Evolutionary conservation across 768 basidiomycete genomes (phyloP), one percentile per base, ranked within the genome.

Genomic region (Lactarius trivialis): DNA sequence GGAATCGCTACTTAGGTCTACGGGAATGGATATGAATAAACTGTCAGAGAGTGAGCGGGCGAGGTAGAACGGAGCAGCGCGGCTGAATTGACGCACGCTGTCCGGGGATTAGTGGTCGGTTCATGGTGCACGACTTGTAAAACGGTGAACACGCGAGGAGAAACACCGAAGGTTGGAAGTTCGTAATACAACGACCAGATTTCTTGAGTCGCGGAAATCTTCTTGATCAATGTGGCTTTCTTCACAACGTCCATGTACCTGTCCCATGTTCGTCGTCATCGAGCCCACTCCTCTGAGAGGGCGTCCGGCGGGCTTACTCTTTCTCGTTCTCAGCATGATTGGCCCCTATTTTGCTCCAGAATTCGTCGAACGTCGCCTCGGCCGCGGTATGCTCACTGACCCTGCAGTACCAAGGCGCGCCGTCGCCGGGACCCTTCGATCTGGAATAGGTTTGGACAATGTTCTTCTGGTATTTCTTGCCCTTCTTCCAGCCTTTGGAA

Each of bases 101-200:
- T 79, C 61, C 79, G 80, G 36, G 83, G 82, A 36, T 78, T 30
- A 30, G 30, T 73, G 4, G 75, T 70, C 48, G 82, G 78, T 28
- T 76, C 73, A 28, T 86, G 73, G 62, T 83, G 78, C 11, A 76
- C 75, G n/a, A 85, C 79, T 69, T 89, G 88, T 41, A 90, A 72
- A 37, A 85, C 86, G 2, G 88, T 90, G 72, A 91, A 92, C 24
- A 88, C 80, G 15, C 89, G 84, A 11, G 88, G 83, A 3, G 88
- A 85, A 21, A 91, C 73, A 26, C 56, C 60, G 3, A 88, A 84
- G 7, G 86, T 82, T 0, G 82, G 76, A 73, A 91, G 88, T 3
- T 79, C 85, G 73, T 92, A 92, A 71, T 83, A 82, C 63, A 88
- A 64, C 0, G 85, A 80, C 88, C 88, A 91, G 64, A 91, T 83